Evolutionary conservation across 1,139 yeast genomes (phyloP), one percentile per base, ranked within the genome.

Genomic region (Pichia sp.): DNA sequence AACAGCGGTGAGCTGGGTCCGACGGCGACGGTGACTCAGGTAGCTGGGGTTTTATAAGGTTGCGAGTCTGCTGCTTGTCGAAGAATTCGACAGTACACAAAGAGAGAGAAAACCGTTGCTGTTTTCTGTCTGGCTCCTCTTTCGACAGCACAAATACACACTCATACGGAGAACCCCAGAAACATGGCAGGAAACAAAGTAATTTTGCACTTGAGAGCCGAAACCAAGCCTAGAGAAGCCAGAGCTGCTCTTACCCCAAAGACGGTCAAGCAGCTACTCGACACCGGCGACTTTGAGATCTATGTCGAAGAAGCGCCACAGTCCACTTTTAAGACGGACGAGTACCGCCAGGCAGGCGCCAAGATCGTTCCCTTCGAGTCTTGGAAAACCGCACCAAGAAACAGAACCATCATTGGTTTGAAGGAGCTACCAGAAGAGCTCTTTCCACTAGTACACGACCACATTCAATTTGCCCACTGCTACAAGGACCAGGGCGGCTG

Each of bases 391-490:
- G 98, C 99, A 47, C 98, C 99, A 60, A 78, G 78, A 63, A 96
- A 92, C 63, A 81, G 97, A 70, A 83, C 92, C 59, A 88, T 95
- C 63, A 78, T 88, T 65, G 99, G 99, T 1, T 83, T 95, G 74
- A 93, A 93, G 76, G 99, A 93, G 73, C 79, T 93, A 69, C 97
- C 97, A 42, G 98, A 92, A 73, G 97, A 92, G 64, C 77, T 84
- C 40, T 93, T 92, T 81, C 99, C 99, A 42, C 79, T 93, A 61
- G 80, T 87, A 52, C 98, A 95, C 71, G 96, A 92, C 71, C 99
- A 95, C 73, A 89, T 93, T 61, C 98, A 92, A 74, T 93, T 93
- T 75, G 99, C 99, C 51, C 99, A 93, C 74, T 95, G 99, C 75
- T 95, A 92, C 76, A 95, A 93, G 77, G 82, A 92, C 73, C 99